These are phyloP conservation scores for Fusarium solani-melongenae DNA, from an alignment of 2,329 filamentous ascomycete genomes.

Conservation along the genomic window DNA sequence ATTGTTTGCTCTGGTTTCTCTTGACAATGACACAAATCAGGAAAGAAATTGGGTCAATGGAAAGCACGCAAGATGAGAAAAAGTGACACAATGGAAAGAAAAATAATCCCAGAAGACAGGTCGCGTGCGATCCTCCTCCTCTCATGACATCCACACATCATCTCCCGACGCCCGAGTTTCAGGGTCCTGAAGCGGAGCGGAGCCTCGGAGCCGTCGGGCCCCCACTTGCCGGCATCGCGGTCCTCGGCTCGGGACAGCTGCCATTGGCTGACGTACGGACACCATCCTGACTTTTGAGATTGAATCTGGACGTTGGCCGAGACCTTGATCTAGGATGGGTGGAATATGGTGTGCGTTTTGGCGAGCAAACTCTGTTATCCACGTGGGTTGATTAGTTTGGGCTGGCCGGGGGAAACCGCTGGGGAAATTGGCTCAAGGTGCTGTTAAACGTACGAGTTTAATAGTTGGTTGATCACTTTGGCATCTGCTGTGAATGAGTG, in stretches of 20 bases:
- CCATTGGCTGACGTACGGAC: slow-evolving; percentile 12
- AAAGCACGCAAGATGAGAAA: background rate
- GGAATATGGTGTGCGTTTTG: background rate
- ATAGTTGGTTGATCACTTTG: too few species aligned
- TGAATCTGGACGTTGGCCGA: background rate
- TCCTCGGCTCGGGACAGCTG: slow-evolving; percentile 8
- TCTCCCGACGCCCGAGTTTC: slow-evolving; percentile 27
- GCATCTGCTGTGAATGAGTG: background rate
- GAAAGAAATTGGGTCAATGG: background rate
- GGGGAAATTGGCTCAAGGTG: background rate
- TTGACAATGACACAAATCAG: background rate
- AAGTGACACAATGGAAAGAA: background rate
- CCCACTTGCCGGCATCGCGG: slow-evolving; percentile 23
- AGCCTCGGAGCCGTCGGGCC: slow-evolving; percentile 1
- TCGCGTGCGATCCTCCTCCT: background rate
- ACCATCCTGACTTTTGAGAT: background rate
- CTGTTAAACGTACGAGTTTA: background rate
- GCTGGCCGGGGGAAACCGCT: background rate
- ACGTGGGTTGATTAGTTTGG: background rate
- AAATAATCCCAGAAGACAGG: background rate
- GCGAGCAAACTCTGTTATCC: background rate
- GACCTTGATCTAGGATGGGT: background rate
- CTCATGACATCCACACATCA: background rate
- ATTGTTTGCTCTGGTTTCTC: background rate
- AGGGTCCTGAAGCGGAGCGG: slow-evolving; percentile 16